Percentiles rank a stretch among this genome's conserved stretches.
phyloP scores from a whole-genome alignment of 179 eudicot species.

The Beta macrorhiza region DNA sequence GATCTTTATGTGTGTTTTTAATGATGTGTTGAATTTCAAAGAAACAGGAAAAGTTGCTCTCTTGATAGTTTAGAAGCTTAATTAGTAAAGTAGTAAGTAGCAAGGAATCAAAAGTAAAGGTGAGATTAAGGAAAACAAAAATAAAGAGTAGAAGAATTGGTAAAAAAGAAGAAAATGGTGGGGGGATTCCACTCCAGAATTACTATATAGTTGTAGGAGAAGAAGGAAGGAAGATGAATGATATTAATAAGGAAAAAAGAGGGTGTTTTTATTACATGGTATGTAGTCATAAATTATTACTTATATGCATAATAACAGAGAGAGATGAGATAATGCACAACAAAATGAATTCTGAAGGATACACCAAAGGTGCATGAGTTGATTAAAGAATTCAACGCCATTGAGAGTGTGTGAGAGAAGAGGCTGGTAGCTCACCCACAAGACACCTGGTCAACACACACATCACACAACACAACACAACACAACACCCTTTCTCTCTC shows the following conservation, averaged over 20 bases:
- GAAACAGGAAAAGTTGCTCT: neutral
- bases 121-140: neutral
- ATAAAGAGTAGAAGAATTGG: neutral
- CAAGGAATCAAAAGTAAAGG: conserved; percentile 7
- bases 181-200: neutral
- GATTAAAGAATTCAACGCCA: conserved; percentile 94
- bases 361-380: conserved; percentile 73
- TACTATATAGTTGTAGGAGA: conserved; percentile 4
- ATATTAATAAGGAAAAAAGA: neutral
- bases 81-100: conserved; percentile 12
- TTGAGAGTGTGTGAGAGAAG: conserved; percentile 70
- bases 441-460: conserved; percentile 62
- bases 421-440: conserved; percentile 91
- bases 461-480: neutral
- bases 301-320: neutral
- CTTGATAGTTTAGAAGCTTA: conserved; percentile 2
- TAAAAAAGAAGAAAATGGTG: neutral
- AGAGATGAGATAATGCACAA: conserved; percentile 12
- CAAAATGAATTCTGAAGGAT: neutral
- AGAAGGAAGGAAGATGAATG: neutral
- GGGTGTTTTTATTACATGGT: neutral
- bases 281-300: no score
- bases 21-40: no score
- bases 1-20: conserved; percentile 1
- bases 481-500: conserved; percentile 20